Evolutionary conservation across 2,329 filamentous ascomycete genomes (phyloP), one percentile per base, ranked within the genome.

Genomic region (Thelonectria olida): DNA sequence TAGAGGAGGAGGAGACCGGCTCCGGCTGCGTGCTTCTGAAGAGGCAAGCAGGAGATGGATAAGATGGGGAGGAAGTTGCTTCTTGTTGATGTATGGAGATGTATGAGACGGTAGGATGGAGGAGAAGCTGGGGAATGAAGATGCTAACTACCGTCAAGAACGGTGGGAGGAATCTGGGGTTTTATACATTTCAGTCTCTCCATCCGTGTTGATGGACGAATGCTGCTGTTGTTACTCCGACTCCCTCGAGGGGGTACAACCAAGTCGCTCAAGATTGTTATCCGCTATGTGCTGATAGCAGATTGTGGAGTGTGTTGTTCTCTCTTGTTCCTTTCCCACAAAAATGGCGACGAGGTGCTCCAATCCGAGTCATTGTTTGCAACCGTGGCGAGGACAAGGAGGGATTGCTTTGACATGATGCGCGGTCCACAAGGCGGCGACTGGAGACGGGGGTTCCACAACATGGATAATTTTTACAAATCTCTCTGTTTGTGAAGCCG

Each of bases 101-200:
- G 55, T 49, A 57, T 57, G 20, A 58, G 58, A 56, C 54, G 52
- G 36, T 54, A 57, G 63, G 57, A 58, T 67, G 55, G 64, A 58
- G 61, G 58, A 58, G 62, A 58, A 49, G 48, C 44, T 54, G 57
- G 49, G 48, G 61, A 42, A 54, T 66, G 57, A 53, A 49, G 48
- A 60, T 45, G 38, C 67, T 76, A 79, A 76, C 77, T 76, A 79
- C 77, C 77, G 77, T 79, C 75, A 73, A 66, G 75, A 78, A 79
- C 77, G 77, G 77, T 79, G 75, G 75, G 73, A 73, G 68, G 62
- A 49, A 58, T 56, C 52, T 54, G 57, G 34, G 63, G 54, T 68
- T 75, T 78, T 78, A 78, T 78, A 78, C 64, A 66, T 66, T 65
- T 67, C 36, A 47, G 49, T 28, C 12, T 10, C 49, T 51, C 50